These are phyloP conservation scores for Dillenia turbinata DNA, from an alignment of 164 flowering plant species.

Conservation along the genomic window DNA sequence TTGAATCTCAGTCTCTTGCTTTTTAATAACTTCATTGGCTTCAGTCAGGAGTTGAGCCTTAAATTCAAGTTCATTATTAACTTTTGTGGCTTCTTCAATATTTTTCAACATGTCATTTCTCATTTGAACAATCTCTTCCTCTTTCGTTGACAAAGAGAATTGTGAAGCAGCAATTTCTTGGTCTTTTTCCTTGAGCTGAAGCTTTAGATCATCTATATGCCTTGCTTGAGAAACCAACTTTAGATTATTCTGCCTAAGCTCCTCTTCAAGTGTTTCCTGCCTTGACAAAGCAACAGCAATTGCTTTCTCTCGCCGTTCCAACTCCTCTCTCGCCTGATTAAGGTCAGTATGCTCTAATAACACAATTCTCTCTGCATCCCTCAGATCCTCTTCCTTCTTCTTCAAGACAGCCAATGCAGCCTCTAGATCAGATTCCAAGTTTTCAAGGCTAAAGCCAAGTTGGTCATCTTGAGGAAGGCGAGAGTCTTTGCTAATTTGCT, in stretches of 20 bases:
- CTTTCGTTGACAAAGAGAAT: conserved; percentile 42
- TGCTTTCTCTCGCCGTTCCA: conserved; percentile 49
- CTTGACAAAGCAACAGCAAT: conserved; percentile 40
- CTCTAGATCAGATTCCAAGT: conserved; percentile 65
- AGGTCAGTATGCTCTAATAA: conserved; percentile 46
- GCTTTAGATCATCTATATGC: conserved; percentile 65
- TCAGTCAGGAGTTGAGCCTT: conserved; percentile 49
- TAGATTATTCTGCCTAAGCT: conserved; percentile 53
- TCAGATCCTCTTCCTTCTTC: conserved; percentile 76
- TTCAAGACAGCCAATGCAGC: conserved; percentile 58
- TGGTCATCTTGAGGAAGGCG: conserved; percentile 25
- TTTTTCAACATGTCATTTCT: conserved; percentile 41
- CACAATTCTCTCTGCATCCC: conserved; percentile 55
- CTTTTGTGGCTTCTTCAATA: conserved; percentile 42
- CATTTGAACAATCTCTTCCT: conserved; percentile 55
- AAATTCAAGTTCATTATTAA: conserved; percentile 36
- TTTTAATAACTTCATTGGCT: conserved; percentile 56
- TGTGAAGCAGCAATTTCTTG: conserved; percentile 32
- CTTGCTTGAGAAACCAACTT: conserved; percentile 56
- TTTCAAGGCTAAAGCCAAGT: conserved; percentile 38
- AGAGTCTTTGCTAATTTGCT: conserved; percentile 42
- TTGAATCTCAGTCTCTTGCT: conserved; percentile 55
- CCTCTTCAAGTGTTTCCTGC: conserved; percentile 59
- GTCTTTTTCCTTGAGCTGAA: conserved; percentile 44
- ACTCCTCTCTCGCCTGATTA: conserved; percentile 46